Evolutionary conservation across 345 rosid genomes (phyloP), one percentile per base, ranked within the genome.

Genomic region (Populus euphratica): DNA sequence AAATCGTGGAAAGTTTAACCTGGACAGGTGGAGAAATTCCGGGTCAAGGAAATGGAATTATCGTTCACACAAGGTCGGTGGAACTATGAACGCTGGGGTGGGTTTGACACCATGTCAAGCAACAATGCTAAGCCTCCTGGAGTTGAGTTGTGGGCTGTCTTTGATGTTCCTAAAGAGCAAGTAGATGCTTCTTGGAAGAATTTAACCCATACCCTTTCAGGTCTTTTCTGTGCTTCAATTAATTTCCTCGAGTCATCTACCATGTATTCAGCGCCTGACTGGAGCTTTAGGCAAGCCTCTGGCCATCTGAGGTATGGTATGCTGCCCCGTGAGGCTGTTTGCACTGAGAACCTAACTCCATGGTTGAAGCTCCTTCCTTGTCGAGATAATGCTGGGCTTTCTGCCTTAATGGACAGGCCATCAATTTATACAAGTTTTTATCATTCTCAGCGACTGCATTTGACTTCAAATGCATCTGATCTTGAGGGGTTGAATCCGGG

Each of bases 51-150:
- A 88, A 91, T 93, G 98, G 99, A 96, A 77, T 74, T 96, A 54
- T 96, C 99, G 79, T 96, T 96, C 82, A 92, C 97, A 78, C 98
- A 96, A 80, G 99, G 99, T 70, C 96, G 99, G 69, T 96, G 98
- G 99, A 91, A 89, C 77, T 93, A 93, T 80, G 99, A 93, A 79
- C 87, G 79, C n/a, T 96, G 99, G 98, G 99, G 99, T 72, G 98
- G 97, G 68, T 96, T 78, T 87, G 98, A 93, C 38, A 89, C 97
- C 65, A 75, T 92, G 43, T 83, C 99, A 44, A 93, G 92, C 81
- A 92, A 82, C 86, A 93, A 90, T 78, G 98, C 99, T 2, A 96
- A 96, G 83, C 98, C 98, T 68, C 92, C 97, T 73, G 98, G 98
- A 38, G 97, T 96, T 6, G 99, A 96, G 88, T 81, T 96, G 47